Evolutionary conservation across 306 rosid genomes (phyloP), one percentile per base, ranked within the genome.

Genomic region (Hippophae tibetana): DNA sequence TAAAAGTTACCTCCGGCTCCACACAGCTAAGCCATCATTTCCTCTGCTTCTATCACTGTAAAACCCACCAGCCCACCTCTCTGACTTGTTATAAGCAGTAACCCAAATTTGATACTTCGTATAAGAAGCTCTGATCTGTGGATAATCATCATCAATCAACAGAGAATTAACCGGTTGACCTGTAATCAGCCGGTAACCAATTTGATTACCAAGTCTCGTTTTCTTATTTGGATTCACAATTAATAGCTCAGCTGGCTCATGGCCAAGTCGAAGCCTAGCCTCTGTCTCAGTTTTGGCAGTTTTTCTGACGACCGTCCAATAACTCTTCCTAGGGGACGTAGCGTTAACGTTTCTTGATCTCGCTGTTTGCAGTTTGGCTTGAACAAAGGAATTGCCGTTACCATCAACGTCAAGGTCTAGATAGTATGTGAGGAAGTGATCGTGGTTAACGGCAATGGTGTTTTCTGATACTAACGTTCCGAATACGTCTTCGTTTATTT

Each of bases 351-450:
- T 60, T 12, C 27, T 25, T 42, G 66, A 60, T 48, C 52, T 76
- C 38, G 43, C 63, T 45, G 72, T 79, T 65, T 69, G 43, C 1
- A 84, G 13, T 66, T 82, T 89, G 9, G 86, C 72, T 14, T 73
- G 80, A 76, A 82, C 76, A 70, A 89, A 86, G 38, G 94, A 82
- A 64, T 90, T 86, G 63, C 14, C 54, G 47, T 43, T 66, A 38
- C 81, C 94, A 56, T 86, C 95, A 7, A 86, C 77, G 64, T 86
- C 95, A 26, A 86, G 86, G 72, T 90, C 97, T 23, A 90, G 79
- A 42, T 82, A 75, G 69, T 82, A 90, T 0, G 95, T 86, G 47
- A 90, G 67, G 56, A 60, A 69, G 62, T 90, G 94, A 75, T 86
- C 97, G 52, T 86, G 97, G 54, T 84, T 67, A 13, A 78, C 72